Percentiles rank a stretch among this genome's conserved stretches.
Evolutionary conservation across 345 rosid genomes (phyloP).

Genomic region (Sonneratia caseolaris): DNA sequence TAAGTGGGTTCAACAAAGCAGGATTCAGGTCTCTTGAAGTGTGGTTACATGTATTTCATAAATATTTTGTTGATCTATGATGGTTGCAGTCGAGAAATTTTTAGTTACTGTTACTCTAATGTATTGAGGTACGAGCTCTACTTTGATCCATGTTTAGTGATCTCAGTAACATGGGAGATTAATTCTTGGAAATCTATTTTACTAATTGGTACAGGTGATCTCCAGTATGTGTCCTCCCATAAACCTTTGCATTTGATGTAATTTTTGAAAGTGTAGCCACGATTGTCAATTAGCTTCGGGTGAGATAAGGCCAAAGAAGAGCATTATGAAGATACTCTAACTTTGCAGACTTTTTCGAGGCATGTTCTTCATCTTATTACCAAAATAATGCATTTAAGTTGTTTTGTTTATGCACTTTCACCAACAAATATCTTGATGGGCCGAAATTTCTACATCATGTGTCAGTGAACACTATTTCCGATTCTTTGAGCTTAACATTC

Average conservation of each 20-base stretch:
- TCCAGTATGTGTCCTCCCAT: neutral
- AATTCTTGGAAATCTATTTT: neutral
- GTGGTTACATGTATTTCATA: neutral
- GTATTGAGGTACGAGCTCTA: neutral
- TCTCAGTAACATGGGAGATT: neutral
- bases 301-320: neutral
- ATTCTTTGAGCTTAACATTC: neutral
- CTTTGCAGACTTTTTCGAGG: neutral
- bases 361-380: neutral
- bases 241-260: neutral
- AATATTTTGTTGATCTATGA: neutral
- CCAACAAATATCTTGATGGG: neutral
- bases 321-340: neutral
- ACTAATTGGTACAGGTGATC: neutral
- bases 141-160: neutral
- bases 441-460: neutral
- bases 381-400: neutral
- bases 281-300: neutral
- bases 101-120: neutral
- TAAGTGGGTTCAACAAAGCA: neutral
- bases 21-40: neutral
- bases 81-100: neutral
- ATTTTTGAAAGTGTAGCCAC: neutral
- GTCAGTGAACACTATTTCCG: neutral
- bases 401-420: neutral